Evolutionary conservation across 139 green algal species (phyloP).

Genomic region (Gonium pectorale): DNA sequence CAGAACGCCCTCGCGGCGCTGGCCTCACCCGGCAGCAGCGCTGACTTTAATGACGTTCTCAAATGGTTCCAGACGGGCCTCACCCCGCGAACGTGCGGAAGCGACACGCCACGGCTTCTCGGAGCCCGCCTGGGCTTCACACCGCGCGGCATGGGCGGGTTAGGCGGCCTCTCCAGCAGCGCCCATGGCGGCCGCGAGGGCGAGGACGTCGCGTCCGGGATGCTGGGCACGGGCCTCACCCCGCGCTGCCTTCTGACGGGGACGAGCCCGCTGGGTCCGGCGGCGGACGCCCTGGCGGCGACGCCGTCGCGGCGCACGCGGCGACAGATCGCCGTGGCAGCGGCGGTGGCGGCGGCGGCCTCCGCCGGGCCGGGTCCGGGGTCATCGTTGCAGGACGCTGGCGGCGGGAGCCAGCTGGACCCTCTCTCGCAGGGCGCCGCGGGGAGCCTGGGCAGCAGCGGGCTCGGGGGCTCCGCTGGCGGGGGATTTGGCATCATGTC

Average conservation of each 20-base stretch:
- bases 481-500: neutral
- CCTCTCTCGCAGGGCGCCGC: too few species aligned
- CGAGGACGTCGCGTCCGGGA: neutral
- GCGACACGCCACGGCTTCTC: neutral
- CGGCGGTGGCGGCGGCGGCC: conserved; percentile 10
- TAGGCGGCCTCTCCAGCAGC: too few species aligned
- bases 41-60: conserved; percentile 44
- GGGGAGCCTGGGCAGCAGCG: neutral
- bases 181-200: neutral
- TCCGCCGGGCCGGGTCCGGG: neutral
- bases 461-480: neutral
- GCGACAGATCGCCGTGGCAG: conserved; percentile 4
- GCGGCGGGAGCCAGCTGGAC: too few species aligned
- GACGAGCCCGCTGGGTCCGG: neutral
- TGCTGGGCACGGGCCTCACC: conserved; percentile 10
- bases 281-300: neutral
- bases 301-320: neutral
- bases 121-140: conserved; percentile 5
- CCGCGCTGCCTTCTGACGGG: neutral
- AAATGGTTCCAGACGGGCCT: conserved; percentile 39
- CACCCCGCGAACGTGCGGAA: conserved; percentile 14
- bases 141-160: conserved; percentile 10
- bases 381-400: neutral
- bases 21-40: neutral
- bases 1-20: conserved; percentile 33